Evolutionary conservation across 768 basidiomycete genomes (phyloP).

Genomic region (Tephrocybe sp.): DNA sequence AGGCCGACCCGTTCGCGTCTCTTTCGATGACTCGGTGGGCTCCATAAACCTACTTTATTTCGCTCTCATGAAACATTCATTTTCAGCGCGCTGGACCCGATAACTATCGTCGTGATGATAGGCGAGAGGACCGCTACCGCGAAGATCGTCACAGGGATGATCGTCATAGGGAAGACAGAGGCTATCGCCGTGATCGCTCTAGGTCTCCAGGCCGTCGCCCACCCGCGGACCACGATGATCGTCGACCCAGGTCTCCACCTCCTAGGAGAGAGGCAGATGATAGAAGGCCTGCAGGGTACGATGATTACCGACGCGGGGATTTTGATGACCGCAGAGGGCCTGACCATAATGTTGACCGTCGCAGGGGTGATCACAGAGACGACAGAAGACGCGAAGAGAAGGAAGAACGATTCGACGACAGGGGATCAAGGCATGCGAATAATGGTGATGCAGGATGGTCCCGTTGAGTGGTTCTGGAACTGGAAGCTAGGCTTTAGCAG

Average conservation of each 20-base stretch:
- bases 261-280: slow-evolving; percentile 80
- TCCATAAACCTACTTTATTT: background rate
- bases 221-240: slow-evolving; percentile 62
- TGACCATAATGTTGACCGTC: slow-evolving; percentile 86
- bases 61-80: slow-evolving; percentile 1
- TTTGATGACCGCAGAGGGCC: slow-evolving; percentile 81
- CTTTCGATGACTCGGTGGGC: slow-evolving; percentile 58
- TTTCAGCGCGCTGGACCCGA: slow-evolving; percentile 62
- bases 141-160: slow-evolving; percentile 58
- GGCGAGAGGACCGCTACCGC: slow-evolving; percentile 52
- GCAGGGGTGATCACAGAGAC: slow-evolving; percentile 81
- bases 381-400: slow-evolving; percentile 82
- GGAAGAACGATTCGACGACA: slow-evolving; percentile 78
- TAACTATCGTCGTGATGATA: slow-evolving; percentile 76
- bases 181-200: slow-evolving; percentile 76
- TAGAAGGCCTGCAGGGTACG: slow-evolving; percentile 89
- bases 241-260: slow-evolving; percentile 80
- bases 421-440: slow-evolving; percentile 63
- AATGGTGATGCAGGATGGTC: slow-evolving; percentile 76
- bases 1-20: slow-evolving; percentile 75
- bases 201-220: slow-evolving; percentile 71
- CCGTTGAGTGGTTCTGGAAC: slow-evolving; percentile 52
- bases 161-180: slow-evolving; percentile 51
- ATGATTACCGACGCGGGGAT: slow-evolving; percentile 82
- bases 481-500: slow-evolving; percentile 31